Conservation (phyloP, 2,329 filamentous ascomycete species). For the Paraphoma chrysanthemicola region DNA sequence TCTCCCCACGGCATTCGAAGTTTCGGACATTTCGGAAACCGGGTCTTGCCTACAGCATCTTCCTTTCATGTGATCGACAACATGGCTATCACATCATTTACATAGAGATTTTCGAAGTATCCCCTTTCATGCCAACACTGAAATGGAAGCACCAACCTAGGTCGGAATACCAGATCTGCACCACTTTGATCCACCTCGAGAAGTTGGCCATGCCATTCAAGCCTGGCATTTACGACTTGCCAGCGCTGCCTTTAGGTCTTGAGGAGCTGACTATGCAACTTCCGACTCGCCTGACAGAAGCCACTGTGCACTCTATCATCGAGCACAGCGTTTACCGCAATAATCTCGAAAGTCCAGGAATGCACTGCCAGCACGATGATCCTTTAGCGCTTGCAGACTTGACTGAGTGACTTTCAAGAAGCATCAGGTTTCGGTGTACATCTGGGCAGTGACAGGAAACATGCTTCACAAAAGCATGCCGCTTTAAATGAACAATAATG, state of each 20-base stretch:
- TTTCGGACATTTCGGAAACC: too few relatives aligned
- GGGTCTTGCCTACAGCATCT: too few relatives aligned
- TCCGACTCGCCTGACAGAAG: neutral
- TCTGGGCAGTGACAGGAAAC: neutral
- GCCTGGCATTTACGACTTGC: neutral
- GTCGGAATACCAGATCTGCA: too few relatives aligned
- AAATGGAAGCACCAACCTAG: too few relatives aligned
- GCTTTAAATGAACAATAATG: too few relatives aligned
- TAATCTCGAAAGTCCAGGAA: neutral
- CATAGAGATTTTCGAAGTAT: too few relatives aligned
- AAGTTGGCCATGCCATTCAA: neutral
- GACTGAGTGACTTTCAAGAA: neutral
- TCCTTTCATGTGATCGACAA: too few relatives aligned
- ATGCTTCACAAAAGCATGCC: neutral
- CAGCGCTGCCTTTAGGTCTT: neutral
- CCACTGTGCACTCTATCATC: neutral
- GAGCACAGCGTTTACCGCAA: neutral
- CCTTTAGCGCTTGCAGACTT: neutral
- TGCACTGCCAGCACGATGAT: neutral
- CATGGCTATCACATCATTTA: too few relatives aligned
- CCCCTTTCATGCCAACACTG: too few relatives aligned
- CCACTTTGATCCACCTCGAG: neutral
- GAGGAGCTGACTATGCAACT: neutral
- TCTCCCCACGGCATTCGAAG: too few relatives aligned
- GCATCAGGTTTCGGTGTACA: neutral